These are phyloP conservation scores for Lipomyces starkeyi DNA, from an alignment of 805 yeast species.

Conservation along the genomic window DNA sequence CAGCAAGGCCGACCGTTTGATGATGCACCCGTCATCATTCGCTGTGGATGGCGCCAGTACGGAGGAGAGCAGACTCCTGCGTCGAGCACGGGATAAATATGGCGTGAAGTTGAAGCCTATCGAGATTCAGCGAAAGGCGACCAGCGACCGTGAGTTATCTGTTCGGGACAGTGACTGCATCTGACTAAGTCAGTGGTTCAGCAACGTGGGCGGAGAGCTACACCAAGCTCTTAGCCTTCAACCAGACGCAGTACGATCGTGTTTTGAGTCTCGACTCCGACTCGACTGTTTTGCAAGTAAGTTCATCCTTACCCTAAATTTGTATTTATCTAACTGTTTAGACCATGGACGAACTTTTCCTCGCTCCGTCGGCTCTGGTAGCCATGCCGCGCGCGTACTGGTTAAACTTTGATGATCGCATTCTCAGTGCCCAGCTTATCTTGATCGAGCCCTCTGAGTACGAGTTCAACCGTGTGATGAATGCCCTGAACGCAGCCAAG, in stretches of 20 bases:
- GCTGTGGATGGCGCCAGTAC: not conserved
- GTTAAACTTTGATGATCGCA: not conserved
- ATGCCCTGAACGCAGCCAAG: not conserved
- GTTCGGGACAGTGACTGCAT: not conserved
- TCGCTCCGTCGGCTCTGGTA: not conserved
- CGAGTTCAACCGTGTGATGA: slow-evolving; percentile 5
- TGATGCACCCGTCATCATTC: not conserved
- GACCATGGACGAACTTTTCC: slow-evolving; percentile 62
- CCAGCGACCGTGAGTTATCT: not conserved
- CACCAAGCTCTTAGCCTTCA: slow-evolving; percentile 62
- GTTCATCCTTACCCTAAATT: not conserved
- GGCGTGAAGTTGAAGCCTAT: not conserved
- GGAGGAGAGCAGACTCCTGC: not conserved
- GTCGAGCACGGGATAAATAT: not conserved
- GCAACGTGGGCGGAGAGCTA: slow-evolving; percentile 62
- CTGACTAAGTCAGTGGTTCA: slow-evolving; percentile 46
- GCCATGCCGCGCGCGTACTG: slow-evolving; percentile 13
- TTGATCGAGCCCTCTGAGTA: slow-evolving; percentile 5
- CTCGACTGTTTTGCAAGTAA: slow-evolving; percentile 54
- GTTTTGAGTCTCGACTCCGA: slow-evolving; percentile 62
- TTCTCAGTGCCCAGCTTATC: slow-evolving; percentile 9
- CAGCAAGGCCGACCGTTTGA: not conserved
- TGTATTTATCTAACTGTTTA: slow-evolving; percentile 18
- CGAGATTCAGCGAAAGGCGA: slow-evolving; percentile 2
- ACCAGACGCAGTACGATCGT: slow-evolving; percentile 55